Evolutionary conservation across 1,139 yeast genomes (phyloP), one percentile per base, ranked within the genome.

Genomic region (Diutina ranongensis): DNA sequence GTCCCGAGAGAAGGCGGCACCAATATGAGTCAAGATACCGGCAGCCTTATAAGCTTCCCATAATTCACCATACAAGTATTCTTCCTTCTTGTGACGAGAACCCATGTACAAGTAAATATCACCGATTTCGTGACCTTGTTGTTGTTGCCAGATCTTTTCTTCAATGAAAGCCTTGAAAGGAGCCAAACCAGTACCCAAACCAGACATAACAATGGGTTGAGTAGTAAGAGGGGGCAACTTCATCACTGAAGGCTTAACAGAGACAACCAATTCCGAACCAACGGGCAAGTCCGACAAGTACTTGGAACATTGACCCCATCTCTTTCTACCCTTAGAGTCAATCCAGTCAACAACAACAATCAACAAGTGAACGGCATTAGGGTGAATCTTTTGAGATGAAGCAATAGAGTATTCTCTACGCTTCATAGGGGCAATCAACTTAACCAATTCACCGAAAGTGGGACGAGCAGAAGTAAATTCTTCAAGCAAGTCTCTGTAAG

Each of bases 381-480:
- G 86, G 66, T 89, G 97, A 55, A 85, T 72, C 61, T 75, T 85
- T 66, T 92, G 98, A 32, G 97, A 89, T 2, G 97, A 88, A 3
- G 98, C 97, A 64, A 92, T 92, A n/a, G 97, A 89, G 62, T 92
- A 92, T 65, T 92, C 98, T 71, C 98, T 84, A 71, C 98, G 83
- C 72, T 92, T 92, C 62, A 89, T 74, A 27, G 96, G 94, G 21
- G 94, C 76, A 54, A 92, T 76, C 48, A 89, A 66, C 55, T 75
- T 74, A 34, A 82, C 78, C 56, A 92, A 74, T 40, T 85, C 88
- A 48, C 73, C 73, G 50, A 85, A 69, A n/a, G 77, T 57, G 21
- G 97, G 97, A 62, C 82, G 80, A 31, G 94, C 95, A 47, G 94
- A 81, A 54, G 77, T 71, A 72, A 85, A 92, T 58, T 85, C 80